Evolutionary conservation across 805 yeast species (phyloP), one percentile per base, ranked within the genome.

Genomic region (Myxozyma nipponensis): DNA sequence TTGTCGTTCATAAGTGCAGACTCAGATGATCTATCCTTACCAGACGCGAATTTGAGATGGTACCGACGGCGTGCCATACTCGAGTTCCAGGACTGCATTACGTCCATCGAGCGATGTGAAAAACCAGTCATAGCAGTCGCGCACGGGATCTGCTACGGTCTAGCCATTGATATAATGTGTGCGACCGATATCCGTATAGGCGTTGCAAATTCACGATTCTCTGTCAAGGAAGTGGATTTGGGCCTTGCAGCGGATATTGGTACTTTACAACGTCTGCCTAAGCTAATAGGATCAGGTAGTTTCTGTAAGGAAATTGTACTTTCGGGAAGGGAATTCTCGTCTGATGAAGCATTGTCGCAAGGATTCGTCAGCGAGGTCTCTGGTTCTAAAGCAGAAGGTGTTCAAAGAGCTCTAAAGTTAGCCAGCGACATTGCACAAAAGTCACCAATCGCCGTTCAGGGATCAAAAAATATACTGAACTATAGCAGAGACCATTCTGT

Each of bases 171-270:
- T 64, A 76, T 85, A 39, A 68, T 83, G 5, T 67, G 82, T 13
- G 77, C 84, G 0, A 73, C 76, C 25, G 73, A 80, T 15, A 77
- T 85, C 22, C 74, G 90, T 45, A 64, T 81, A 10, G 79, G 80
- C 9, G 68, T 81, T 2, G 67, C 68, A 26, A 83, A 77, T 56
- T 74, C 77, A 13, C 67, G 62, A 36, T 72, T 83, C 56, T 74
- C 84, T 38, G 77, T 86, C 49, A 77, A 83, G 49, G 95, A 85
- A 67, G 79, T 84, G 52, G 78, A 80, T 54, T 72, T 85, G 47
- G 93, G 91, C 2, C 73, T 86, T 63, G 77, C 86, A 35, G 89
- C 93, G 1, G 93, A 86, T 63, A 83, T 85, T 61, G 95, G 95
- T 3, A 75, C 86, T 1, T 70, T 85, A 50, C 90, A 85, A 66